Evolutionary conservation across 2,329 filamentous ascomycete species (phyloP).

Genomic region (Macrophomina pseudophaseolina): DNA sequence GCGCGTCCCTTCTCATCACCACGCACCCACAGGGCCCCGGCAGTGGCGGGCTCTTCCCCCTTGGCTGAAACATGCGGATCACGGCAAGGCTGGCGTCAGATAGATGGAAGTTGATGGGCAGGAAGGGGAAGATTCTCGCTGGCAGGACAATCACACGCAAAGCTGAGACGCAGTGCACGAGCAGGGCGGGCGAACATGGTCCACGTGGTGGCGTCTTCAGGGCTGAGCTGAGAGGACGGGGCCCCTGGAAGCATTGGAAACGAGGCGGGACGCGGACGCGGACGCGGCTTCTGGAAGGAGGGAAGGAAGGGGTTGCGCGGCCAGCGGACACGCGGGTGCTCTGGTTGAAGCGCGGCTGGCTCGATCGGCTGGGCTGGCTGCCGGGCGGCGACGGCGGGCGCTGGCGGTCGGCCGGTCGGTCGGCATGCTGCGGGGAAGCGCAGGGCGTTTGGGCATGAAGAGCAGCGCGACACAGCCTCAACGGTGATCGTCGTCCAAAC

Average conservation of each 20-base stretch:
- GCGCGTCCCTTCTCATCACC: neutral
- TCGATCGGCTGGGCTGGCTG: neutral
- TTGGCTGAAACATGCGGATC: slow-evolving; percentile 24
- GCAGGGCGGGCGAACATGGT: neutral
- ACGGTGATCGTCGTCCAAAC: slow-evolving; percentile 22
- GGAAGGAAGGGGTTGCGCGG: neutral
- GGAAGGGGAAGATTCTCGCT: neutral
- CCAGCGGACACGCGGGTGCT: neutral
- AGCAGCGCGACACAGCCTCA: slow-evolving; percentile 16
- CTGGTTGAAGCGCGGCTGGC: neutral
- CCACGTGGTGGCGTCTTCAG: slow-evolving; percentile 16
- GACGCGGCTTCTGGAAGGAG: neutral
- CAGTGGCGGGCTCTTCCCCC: neutral
- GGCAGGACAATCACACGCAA: neutral
- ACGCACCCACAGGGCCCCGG: neutral
- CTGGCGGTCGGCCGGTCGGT: neutral
- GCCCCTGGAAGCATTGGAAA: slow-evolving; percentile 3
- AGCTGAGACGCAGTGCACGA: neutral
- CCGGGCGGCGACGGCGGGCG: neutral
- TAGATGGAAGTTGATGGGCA: neutral
- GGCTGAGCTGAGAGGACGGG: neutral
- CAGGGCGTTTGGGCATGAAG: slow-evolving; percentile 16
- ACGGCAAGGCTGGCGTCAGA: slow-evolving; percentile 23
- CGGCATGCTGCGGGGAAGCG: neutral
- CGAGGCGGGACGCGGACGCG: neutral